Evolutionary conservation across 768 basidiomycete species (phyloP).

Genomic region (Neoboletus magnificus): DNA sequence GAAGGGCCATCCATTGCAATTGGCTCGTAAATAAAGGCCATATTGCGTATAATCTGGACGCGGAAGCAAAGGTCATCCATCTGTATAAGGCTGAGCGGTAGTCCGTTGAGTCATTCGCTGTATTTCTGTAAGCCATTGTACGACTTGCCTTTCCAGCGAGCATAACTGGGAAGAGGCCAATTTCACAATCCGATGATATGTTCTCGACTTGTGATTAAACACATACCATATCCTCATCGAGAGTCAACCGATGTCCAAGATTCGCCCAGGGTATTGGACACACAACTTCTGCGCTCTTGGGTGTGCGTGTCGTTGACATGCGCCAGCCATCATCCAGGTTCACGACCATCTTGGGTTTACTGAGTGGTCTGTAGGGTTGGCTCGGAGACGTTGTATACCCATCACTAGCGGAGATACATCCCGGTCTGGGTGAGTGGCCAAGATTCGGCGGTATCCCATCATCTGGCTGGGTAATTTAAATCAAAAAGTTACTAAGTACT

Average conservation of each 20-base stretch:
- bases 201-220: not conserved
- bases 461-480: conserved; percentile 13
- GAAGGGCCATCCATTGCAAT: conserved; percentile 48
- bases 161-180: conserved; percentile 18
- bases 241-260: conserved; percentile 27
- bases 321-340: conserved; percentile 33
- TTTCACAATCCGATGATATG: not conserved
- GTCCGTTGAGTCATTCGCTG: not conserved
- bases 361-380: conserved; percentile 6
- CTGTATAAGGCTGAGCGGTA: conserved; percentile 31
- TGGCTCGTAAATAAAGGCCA: conserved; percentile 56
- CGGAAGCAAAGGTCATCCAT: conserved; percentile 42
- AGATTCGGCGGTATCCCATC: conserved; percentile 13
- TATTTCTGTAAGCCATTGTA: not conserved
- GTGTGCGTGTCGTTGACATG: conserved; percentile 41
- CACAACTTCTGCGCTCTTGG: conserved; percentile 30
- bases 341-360: conserved; percentile 1
- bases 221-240: conserved; percentile 43
- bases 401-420: not conserved
- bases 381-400: conserved; percentile 3
- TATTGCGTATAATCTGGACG: conserved; percentile 35
- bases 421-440: conserved; percentile 10
- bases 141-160: conserved; percentile 28
- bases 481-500: conserved; percentile 9
- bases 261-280: conserved; percentile 31